Base-by-base conservation (phyloP, 352 stramenopile genomes). In the Peronospora tabacina region DNA sequence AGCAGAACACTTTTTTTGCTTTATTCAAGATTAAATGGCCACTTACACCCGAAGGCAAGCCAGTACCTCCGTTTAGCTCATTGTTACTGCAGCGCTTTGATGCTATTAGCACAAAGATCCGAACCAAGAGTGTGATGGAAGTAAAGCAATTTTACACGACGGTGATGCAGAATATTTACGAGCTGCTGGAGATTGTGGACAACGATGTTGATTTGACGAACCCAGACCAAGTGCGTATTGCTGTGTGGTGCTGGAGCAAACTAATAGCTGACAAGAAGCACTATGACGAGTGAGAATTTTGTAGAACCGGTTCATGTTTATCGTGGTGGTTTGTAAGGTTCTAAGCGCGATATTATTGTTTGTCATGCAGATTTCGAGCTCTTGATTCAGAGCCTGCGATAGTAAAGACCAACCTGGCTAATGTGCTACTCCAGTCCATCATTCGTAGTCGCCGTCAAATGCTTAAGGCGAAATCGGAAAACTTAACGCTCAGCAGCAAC, bases 21-120 rank as follows among this genome's bases (percentile, higher is more conserved):
- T 66, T 80, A 44, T 84, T 88, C 58, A 85, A 85, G 52, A 48
- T 53, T 39, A 88, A 88, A 43, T 88, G 76, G 72, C 68, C 70
- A 17, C 58, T 53, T 13, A 55, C 44, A 17, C 15, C 42, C 0
- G 51, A 65, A 41, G 47, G 49, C 4, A 22, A 63, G 26, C 33
- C 37, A 12, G 20, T 44, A 15, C 43, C 39, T 15, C 44, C 65
- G 3, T 77, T 87, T 37, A 67, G 57, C 33, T 67, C 57, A 5
- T 38, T 87, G 24, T 40, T 88, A 16, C 52, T 78, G 28, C 49
- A 81, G 42, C 74, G 76, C 36, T 84, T 81, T 46, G 68, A 81
- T 44, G 56, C 58, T 5, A 81, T 88, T 40, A 82, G 72, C 50
- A 76, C 66, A 1, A 82, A 82, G 32, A 52, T 88, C 15, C 66